Evolutionary conservation across 352 stramenopile genomes (phyloP).

Genomic region (Chrysophaeum taylorii): DNA sequence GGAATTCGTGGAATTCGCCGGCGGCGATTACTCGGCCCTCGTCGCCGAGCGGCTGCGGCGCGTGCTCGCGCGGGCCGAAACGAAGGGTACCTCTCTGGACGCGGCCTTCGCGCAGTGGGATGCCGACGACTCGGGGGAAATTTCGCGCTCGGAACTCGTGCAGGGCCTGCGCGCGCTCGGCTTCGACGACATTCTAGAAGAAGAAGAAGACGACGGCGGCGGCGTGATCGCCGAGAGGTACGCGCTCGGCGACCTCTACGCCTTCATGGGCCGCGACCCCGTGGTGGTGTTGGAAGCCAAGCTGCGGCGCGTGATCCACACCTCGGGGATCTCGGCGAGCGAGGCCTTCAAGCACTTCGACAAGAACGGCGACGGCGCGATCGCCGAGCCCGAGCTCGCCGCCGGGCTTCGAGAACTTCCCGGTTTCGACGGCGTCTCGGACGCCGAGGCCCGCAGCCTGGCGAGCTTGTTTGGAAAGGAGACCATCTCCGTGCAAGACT

Average conservation of each 20-base stretch:
- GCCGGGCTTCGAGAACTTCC: constrained; percentile 19
- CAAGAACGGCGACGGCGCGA: constrained; percentile 44
- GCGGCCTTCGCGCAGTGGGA: constrained; percentile 21
- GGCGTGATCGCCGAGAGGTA: constrained; percentile 55
- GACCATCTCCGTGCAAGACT: constrained; percentile 26
- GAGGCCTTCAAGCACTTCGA: constrained; percentile 62
- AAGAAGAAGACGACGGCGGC: too few species aligned
- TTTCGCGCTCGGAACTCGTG: constrained; percentile 22
- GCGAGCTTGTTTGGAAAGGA: constrained; percentile 20
- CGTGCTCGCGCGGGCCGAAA: constrained; percentile 9
- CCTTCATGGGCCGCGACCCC: constrained; percentile 13
- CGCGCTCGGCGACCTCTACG: constrained; percentile 63
- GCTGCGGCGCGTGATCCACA: neutral
- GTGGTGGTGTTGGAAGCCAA: neutral
- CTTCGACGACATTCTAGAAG: constrained; percentile 30
- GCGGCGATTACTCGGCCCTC: neutral
- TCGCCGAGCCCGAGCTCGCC: constrained; percentile 51
- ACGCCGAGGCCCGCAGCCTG: constrained; percentile 15
- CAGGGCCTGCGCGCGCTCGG: constrained; percentile 19
- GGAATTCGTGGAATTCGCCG: neutral
- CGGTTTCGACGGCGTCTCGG: constrained; percentile 22
- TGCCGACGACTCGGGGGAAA: constrained; percentile 3
- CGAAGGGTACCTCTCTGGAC: constrained; percentile 15
- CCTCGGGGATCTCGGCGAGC: constrained; percentile 24
- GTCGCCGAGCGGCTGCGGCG: neutral